Conservation (phyloP, 352 stramenopile genomes). For the Phytophthora hibernalis region DNA sequence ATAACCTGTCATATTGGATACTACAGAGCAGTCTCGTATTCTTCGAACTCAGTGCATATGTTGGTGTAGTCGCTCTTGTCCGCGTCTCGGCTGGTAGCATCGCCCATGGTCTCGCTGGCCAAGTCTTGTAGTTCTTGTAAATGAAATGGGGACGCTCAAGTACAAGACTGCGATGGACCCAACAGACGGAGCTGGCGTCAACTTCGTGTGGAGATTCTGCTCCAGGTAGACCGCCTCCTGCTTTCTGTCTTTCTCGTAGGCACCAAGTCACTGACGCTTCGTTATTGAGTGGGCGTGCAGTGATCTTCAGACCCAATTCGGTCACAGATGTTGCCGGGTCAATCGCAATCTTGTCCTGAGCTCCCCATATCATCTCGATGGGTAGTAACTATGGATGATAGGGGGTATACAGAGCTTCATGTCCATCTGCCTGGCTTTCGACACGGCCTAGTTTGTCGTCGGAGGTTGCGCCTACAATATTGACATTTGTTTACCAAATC, state of each 20-base stretch:
- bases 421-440: not conserved
- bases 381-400: conserved; percentile 3
- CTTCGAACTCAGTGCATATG: no score
- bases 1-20: no score
- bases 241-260: not conserved
- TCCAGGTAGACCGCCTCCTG: not conserved
- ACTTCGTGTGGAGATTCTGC: no score
- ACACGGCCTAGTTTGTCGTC: conserved; percentile 3
- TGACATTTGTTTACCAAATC: not conserved
- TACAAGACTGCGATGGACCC: no score
- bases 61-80: no score
- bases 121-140: no score
- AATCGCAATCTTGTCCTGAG: conserved; percentile 6
- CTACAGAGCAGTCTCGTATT: no score
- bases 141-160: no score
- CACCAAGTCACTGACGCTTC: not conserved
- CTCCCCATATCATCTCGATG: conserved; percentile 5
- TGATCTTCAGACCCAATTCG: conserved; percentile 4
- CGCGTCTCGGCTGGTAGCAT: no score
- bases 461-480: not conserved
- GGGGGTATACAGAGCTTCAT: conserved; percentile 6
- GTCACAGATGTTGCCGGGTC: not conserved
- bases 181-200: no score
- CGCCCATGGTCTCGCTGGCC: no score
- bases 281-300: not conserved